Conservation (phyloP, 1,139 yeast genomes). For the Lodderomyces jiufengensis region DNA sequence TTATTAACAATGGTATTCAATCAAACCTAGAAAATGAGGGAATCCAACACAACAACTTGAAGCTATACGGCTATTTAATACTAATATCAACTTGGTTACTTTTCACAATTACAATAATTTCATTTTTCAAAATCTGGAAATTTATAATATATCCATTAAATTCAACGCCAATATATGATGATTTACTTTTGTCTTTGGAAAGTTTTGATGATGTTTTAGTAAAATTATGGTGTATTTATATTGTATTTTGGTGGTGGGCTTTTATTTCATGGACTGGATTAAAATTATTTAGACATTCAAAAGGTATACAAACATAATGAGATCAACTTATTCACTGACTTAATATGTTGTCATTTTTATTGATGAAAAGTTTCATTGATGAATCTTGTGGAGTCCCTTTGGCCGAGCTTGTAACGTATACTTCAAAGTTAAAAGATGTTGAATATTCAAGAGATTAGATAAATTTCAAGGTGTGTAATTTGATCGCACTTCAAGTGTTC, state of each 20-base stretch:
- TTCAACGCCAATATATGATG: slow-evolving; percentile 13
- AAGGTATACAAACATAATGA: slow-evolving; percentile 36
- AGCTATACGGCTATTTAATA: slow-evolving; percentile 36
- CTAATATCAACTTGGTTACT: slow-evolving; percentile 37
- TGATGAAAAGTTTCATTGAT: too few relatives aligned
- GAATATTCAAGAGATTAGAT: too few relatives aligned
- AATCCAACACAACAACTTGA: too few relatives aligned
- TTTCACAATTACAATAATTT: slow-evolving; percentile 40
- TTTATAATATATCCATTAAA: slow-evolving; percentile 35
- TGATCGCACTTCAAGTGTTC: too few relatives aligned
- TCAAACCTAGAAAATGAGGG: too few relatives aligned
- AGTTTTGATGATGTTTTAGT: slow-evolving; percentile 46
- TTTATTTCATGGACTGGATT: slow-evolving; percentile 72
- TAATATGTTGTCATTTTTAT: too few relatives aligned
- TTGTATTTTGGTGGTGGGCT: slow-evolving; percentile 76
- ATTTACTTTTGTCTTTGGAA: slow-evolving; percentile 15
- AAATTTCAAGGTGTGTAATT: too few relatives aligned
- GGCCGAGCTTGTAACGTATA: too few relatives aligned
- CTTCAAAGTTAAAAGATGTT: too few relatives aligned
- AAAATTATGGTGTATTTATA: slow-evolving; percentile 51
- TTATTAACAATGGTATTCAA: too few relatives aligned
- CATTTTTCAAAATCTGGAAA: slow-evolving; percentile 44
- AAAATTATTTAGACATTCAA: slow-evolving; percentile 72
- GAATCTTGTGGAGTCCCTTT: too few relatives aligned
- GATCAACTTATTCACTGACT: too few relatives aligned